These are phyloP conservation scores for Magnaporthiopsis poae DNA, from an alignment of 2,329 filamentous ascomycete genomes.

Conservation along the genomic window DNA sequence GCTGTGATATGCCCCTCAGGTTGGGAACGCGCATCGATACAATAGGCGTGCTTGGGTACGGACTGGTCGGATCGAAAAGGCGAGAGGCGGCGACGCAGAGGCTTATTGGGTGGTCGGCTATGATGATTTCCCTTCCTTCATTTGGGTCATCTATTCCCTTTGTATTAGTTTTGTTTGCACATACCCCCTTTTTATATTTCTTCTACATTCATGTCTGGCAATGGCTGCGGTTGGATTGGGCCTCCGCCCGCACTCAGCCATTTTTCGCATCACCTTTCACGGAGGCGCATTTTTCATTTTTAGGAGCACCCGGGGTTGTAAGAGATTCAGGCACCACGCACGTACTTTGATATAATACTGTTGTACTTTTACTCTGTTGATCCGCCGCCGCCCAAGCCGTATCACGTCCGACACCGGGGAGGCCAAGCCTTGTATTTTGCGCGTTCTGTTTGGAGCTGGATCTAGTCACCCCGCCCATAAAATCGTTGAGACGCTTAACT, in stretches of 20 bases:
- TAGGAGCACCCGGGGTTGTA: neutral
- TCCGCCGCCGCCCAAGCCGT: too few relatives aligned
- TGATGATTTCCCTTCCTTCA: neutral
- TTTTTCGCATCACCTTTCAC: neutral
- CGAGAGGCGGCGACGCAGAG: neutral
- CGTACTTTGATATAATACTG: neutral
- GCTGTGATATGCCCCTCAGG: constrained; percentile 11
- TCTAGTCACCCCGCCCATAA: too few relatives aligned
- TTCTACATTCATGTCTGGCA: neutral
- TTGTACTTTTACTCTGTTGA: neutral
- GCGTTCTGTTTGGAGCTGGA: too few relatives aligned
- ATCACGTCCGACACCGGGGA: too few relatives aligned
- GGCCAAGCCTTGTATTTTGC: too few relatives aligned
- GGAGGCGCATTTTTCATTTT: neutral
- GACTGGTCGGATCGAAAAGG: neutral
- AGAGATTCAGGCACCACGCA: neutral
- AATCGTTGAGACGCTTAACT: too few relatives aligned
- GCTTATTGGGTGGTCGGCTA: neutral
- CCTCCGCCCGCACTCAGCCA: too few relatives aligned
- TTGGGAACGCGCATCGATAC: neutral
- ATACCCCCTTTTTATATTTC: constrained; percentile 1
- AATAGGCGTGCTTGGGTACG: neutral
- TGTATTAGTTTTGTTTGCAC: constrained; percentile 6
- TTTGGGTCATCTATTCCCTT: neutral
- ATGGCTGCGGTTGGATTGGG: too few relatives aligned